Evolutionary conservation across 2,329 filamentous ascomycete genomes (phyloP), one percentile per base, ranked within the genome.

Genomic region (Onygenales sp.): DNA sequence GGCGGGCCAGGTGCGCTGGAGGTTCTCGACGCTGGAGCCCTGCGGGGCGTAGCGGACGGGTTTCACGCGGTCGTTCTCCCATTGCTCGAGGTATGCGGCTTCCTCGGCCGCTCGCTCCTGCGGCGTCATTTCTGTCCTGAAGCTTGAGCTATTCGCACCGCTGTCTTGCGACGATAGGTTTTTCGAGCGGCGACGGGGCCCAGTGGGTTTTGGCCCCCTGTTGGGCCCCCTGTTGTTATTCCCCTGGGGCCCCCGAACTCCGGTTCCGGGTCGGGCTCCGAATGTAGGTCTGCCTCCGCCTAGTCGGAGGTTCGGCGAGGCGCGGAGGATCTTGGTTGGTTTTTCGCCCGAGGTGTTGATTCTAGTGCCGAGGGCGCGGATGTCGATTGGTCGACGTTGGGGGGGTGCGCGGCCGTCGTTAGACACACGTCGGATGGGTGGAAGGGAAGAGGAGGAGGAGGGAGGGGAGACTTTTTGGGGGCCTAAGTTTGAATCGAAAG

Each of bases 1-100:
- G 32, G 68, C 62, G 17, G 70, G 70, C 70, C 70, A 72, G 9
- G 69, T 72, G 32, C 68, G 61, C 49, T 59, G 63, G 52, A 72
- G 47, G 37, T 61, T 64, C 13, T 64, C 61, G 33, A 65, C 58
- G 36, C 62, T 60, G 53, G 69, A 65, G 4, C 63, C 57, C 17
- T 63, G 57, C 11, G 70, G 70, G 42, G 63, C 61, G 52, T 72
- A 72, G 14, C 64, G 67, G 49, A 64, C 59, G 9, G 69, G 64
- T 9, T 56, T 58, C n/a, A 65, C 63, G 5, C 60, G 65, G 6
- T 62, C 57, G 54, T 65, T 61, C 31, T 66, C 55, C 14, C 61
- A 54, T 37, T 69, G 61, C 33, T 70, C 65, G 32, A 64, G 63
- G 17, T 66, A 60, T 42, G 61, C 53, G 13, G 68, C 61, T 10